Evolutionary conservation across 2,329 filamentous ascomycete genomes (phyloP).

Genomic region (Fusarium subtropicale): DNA sequence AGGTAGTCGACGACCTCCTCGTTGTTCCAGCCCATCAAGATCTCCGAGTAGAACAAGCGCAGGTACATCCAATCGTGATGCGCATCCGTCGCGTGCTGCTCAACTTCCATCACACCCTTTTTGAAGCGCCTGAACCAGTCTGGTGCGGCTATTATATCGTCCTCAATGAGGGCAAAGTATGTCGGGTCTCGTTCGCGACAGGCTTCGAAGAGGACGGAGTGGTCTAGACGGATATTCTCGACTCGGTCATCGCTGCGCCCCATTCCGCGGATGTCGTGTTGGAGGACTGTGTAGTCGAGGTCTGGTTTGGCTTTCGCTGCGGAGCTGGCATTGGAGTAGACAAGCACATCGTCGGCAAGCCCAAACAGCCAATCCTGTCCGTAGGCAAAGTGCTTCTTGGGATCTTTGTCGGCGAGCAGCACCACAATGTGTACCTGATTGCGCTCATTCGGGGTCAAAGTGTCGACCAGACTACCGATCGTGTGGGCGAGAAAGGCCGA

Average conservation of each 20-base stretch:
- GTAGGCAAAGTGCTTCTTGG: conserved; percentile 49
- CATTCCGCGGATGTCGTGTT: conserved; percentile 40
- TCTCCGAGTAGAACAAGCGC: conserved; percentile 55
- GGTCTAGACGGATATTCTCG: conserved; percentile 52
- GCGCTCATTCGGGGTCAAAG: conserved; percentile 49
- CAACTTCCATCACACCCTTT: conserved; percentile 47
- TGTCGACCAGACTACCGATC: conserved; percentile 50
- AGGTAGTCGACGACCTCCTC: conserved; percentile 51
- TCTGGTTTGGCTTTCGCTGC: neutral
- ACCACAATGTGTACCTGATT: conserved; percentile 50
- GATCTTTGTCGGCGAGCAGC: conserved; percentile 52
- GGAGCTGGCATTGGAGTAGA: conserved; percentile 41
- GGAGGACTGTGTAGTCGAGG: conserved; percentile 30
- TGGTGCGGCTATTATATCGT: conserved; percentile 52
- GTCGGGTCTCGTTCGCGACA: conserved; percentile 47
- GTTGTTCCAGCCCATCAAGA: conserved; percentile 54
- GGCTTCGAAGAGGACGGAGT: conserved; percentile 50
- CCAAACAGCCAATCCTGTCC: conserved; percentile 49
- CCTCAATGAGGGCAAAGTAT: conserved; percentile 55
- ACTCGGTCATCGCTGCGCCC: conserved; percentile 47
- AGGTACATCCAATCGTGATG: conserved; percentile 52
- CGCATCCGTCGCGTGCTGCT: conserved; percentile 34
- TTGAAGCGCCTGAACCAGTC: conserved; percentile 51
- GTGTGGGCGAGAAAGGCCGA: conserved; percentile 48
- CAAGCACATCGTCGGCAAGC: conserved; percentile 51